Conservation (phyloP, 192 early-diverging fungal species). For the Paraglomus brasilianum region DNA sequence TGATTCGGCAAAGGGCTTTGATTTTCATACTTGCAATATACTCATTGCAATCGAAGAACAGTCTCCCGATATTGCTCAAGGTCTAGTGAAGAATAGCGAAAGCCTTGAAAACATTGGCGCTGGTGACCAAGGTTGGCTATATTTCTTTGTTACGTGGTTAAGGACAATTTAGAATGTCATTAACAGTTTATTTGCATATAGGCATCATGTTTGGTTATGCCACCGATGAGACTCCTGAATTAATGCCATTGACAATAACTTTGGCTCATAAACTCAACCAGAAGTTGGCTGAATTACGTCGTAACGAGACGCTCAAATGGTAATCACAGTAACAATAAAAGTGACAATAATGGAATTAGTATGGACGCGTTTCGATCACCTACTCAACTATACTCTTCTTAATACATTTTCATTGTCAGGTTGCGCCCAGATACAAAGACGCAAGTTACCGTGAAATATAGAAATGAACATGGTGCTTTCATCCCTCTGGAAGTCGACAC, state of each 20-base stretch:
- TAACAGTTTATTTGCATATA: slow-evolving; percentile 13
- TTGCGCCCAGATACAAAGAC: slow-evolving; percentile 99
- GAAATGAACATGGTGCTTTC: slow-evolving; percentile 90
- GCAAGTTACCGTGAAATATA: slow-evolving; percentile 99
- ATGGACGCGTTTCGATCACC: neutral
- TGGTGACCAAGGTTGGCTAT: slow-evolving; percentile 86
- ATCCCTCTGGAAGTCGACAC: slow-evolving; percentile 95
- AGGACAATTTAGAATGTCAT: neutral
- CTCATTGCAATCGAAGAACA: slow-evolving; percentile 99
- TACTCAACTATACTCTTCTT: neutral
- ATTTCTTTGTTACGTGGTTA: too few species aligned
- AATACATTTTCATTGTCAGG: neutral
- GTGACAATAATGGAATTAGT: neutral
- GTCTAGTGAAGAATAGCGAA: slow-evolving; percentile 89
- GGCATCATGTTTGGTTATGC: slow-evolving; percentile 94
- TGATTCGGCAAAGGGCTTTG: slow-evolving; percentile 98
- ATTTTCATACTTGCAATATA: slow-evolving; percentile 99
- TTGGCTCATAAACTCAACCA: slow-evolving; percentile 98
- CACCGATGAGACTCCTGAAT: slow-evolving; percentile 98
- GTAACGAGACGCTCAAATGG: slow-evolving; percentile 86
- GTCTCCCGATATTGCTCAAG: slow-evolving; percentile 98
- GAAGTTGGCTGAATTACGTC: slow-evolving; percentile 94
- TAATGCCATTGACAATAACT: slow-evolving; percentile 95
- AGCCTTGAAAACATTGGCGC: slow-evolving; percentile 97
- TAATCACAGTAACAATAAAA: slow-evolving; percentile 14